A percentile compares a stretch with the other conserved stretches of the same genome.
Conservation (phyloP, 176 grass and related monocot genomes). For the Avena sativa region DNA sequence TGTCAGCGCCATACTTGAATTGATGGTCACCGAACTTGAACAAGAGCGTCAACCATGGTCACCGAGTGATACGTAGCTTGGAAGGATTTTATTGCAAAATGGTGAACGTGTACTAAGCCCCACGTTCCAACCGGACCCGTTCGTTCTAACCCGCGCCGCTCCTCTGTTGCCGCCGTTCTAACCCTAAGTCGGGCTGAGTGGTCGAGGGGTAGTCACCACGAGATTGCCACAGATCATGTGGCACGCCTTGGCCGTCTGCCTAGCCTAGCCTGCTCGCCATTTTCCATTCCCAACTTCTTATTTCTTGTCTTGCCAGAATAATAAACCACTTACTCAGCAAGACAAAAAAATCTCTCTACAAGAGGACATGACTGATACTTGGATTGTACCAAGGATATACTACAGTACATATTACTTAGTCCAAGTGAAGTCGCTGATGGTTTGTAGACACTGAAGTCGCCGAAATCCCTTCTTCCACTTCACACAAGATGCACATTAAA, state of each 20-base stretch:
- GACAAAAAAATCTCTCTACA: not conserved
- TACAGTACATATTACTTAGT: not conserved
- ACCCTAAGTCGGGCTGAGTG: slow-evolving; percentile 43
- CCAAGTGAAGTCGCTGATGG: slow-evolving; percentile 27
- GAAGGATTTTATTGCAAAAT: no score
- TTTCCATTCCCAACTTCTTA: not conserved
- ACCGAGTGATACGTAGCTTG: no score
- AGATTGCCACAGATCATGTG: slow-evolving; percentile 51
- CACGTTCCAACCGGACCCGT: no score
- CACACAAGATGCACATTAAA: slow-evolving; percentile 21
- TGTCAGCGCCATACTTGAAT: no score
- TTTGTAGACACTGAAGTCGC: slow-evolving; percentile 88
- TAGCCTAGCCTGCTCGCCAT: not conserved
- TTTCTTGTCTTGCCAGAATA: slow-evolving; percentile 11
- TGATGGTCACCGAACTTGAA: no score
- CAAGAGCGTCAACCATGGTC: no score
- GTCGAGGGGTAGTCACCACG: slow-evolving; percentile 25
- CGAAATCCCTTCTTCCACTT: slow-evolving; percentile 85
- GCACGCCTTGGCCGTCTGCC: slow-evolving; percentile 4
- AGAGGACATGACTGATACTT: slow-evolving; percentile 4
- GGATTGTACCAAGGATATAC: slow-evolving; percentile 40
- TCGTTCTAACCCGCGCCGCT: no score
- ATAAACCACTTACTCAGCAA: not conserved
- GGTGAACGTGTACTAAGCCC: no score
- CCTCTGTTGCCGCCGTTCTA: no score